Evolutionary conservation across 257 asterid species (phyloP).

Genomic region (Petunia secreta): DNA sequence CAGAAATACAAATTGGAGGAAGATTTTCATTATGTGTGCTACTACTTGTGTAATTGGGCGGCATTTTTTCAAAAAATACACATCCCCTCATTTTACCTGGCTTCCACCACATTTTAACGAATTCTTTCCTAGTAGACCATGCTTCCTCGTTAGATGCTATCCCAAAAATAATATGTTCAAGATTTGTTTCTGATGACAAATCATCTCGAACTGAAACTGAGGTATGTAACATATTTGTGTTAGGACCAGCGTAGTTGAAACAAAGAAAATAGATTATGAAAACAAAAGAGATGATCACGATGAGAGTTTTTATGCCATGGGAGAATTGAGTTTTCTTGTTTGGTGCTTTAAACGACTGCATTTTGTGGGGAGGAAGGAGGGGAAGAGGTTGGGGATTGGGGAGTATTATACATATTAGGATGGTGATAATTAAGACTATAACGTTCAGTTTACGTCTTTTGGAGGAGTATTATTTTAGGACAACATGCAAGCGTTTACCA

Average conservation of each 20-base stretch:
- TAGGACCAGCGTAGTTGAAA: slow-evolving; percentile 37
- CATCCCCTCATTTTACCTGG: slow-evolving; percentile 69
- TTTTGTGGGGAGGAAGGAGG: slow-evolving; percentile 22
- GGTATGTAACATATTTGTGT: slow-evolving; percentile 21
- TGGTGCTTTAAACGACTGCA: slow-evolving; percentile 42
- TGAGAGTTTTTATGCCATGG: slow-evolving; percentile 32
- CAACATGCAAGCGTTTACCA: too few species aligned
- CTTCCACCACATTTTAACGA: slow-evolving; percentile 73
- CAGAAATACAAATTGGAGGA: too few species aligned
- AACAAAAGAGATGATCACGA: slow-evolving; percentile 36
- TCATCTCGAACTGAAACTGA: slow-evolving; percentile 32
- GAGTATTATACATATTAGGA: too few species aligned
- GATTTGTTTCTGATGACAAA: slow-evolving; percentile 42
- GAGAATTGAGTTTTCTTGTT: slow-evolving; percentile 23
- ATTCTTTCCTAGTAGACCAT: slow-evolving; percentile 56
- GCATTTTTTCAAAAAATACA: slow-evolving; percentile 54
- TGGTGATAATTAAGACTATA: too few species aligned
- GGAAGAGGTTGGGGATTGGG: too few species aligned
- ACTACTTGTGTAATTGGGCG: too few species aligned
- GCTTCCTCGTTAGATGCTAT: slow-evolving; percentile 61
- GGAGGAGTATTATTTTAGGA: too few species aligned
- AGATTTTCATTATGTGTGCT: too few species aligned
- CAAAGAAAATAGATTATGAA: slow-evolving; percentile 38
- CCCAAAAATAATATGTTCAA: slow-evolving; percentile 68
- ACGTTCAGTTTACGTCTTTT: too few species aligned